Conservation (phyloP, 2,329 filamentous ascomycete genomes). For the Fusarium sp. region DNA sequence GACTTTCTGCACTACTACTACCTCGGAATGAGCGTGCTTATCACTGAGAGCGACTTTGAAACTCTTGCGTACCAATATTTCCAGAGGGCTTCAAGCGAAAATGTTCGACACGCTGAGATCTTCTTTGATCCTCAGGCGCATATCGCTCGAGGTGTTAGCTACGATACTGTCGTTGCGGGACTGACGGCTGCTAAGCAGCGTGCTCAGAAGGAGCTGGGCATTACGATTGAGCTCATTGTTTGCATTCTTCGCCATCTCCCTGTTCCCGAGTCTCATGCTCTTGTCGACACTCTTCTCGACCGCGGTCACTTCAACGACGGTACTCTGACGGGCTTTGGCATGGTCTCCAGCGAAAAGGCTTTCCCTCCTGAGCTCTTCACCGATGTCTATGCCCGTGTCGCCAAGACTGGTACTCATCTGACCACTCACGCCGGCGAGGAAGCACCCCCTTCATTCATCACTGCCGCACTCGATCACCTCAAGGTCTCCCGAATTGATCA, state of each 20-base stretch:
- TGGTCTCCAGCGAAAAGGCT: constrained; percentile 75
- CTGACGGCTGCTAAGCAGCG: constrained; percentile 72
- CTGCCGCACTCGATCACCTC: constrained; percentile 73
- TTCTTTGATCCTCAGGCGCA: constrained; percentile 89
- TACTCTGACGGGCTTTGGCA: constrained; percentile 73
- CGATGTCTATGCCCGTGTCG: constrained; percentile 67
- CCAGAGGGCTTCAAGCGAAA: constrained; percentile 72
- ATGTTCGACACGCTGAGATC: constrained; percentile 80
- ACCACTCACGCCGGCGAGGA: constrained; percentile 86
- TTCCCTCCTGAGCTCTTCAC: constrained; percentile 73
- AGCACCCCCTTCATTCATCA: constrained; percentile 77
- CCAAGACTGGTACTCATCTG: constrained; percentile 68
- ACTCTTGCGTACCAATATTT: constrained; percentile 82
- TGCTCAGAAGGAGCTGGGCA: constrained; percentile 73
- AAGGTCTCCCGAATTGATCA: constrained; percentile 80
- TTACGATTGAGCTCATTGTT: constrained; percentile 77
- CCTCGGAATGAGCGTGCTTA: constrained; percentile 79
- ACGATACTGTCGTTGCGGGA: constrained; percentile 75
- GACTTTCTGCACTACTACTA: constrained; percentile 87
- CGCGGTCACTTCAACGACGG: constrained; percentile 65
- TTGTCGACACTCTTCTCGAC: constrained; percentile 51
- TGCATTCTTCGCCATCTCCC: constrained; percentile 82
- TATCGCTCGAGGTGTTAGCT: constrained; percentile 72
- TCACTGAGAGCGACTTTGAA: constrained; percentile 78
- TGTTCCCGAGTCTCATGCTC: constrained; percentile 66